Percentiles rank a stretch among this genome's conserved stretches.
Conservation (phyloP, 2,329 filamentous ascomycete species). For the Sclerotinia spermophila region DNA sequence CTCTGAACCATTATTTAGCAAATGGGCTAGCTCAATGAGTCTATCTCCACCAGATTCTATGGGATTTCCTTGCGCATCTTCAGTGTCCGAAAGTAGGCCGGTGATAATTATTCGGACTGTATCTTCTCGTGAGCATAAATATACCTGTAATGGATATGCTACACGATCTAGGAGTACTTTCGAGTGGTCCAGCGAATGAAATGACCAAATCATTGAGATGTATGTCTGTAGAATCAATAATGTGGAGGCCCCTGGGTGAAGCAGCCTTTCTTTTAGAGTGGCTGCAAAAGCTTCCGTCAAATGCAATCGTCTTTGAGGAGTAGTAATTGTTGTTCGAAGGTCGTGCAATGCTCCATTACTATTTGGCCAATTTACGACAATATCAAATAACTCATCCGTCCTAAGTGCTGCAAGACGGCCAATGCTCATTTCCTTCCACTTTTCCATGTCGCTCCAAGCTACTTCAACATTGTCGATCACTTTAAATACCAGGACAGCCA, state of each 20-base stretch:
- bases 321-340: constrained; percentile 65
- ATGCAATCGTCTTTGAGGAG: constrained; percentile 63
- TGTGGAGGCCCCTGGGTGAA: constrained; percentile 74
- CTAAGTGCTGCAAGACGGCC: constrained; percentile 65
- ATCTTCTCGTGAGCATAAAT: constrained; percentile 72
- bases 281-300: constrained; percentile 67
- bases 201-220: constrained; percentile 73
- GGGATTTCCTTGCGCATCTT: constrained; percentile 40
- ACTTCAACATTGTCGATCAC: constrained; percentile 38
- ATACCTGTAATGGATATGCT: constrained; percentile 68
- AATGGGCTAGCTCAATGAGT: constrained; percentile 62
- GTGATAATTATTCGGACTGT: constrained; percentile 74
- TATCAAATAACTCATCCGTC: constrained; percentile 72
- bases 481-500: constrained; percentile 59
- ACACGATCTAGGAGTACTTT: constrained; percentile 74
- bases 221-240: constrained; percentile 73
- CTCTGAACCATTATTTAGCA: constrained; percentile 49
- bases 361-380: constrained; percentile 70
- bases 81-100: constrained; percentile 63
- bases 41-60: constrained; percentile 44
- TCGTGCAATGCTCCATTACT: constrained; percentile 71
- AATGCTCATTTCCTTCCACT: constrained; percentile 68
- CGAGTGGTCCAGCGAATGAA: constrained; percentile 71
- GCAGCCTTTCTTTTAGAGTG: constrained; percentile 60
- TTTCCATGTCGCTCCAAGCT: constrained; percentile 55